Base-by-base conservation (phyloP, 306 rosid genomes). In the Neltuma alba region DNA sequence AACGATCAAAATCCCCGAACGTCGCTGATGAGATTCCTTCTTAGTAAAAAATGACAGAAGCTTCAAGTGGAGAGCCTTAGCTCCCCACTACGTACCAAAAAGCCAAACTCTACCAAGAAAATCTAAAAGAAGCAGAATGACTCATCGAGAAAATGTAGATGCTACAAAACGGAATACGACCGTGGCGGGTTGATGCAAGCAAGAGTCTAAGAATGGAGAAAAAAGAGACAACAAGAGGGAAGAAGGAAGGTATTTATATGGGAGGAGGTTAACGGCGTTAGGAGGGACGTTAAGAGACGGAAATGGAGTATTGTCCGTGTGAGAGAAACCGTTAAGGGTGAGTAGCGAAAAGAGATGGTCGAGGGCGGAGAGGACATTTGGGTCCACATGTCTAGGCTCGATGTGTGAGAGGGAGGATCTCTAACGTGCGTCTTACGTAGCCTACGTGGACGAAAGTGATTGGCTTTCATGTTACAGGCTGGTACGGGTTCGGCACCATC, bases 381-480 rank as follows among this genome's bases (percentile, higher is more conserved):
- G 97, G 83, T 45, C 97, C 92, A 83, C 85, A 80, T 93, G 98
- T 89, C 77, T 70, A 76, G 72, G 86, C 27, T 83, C 23, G 84
- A 80, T 87, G 88, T 57, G 76, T 70, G 28, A 41, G 58, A 27
- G 54, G 62, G 40, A 20, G 78, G 42, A 75, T 36, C 70, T 81
- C 81, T 85, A 77, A 76, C 77, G 81, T 86, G 81, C 36, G 68
- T 48, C 31, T 9, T 27, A 48, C 76, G 68, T 13, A 58, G 42
- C 11, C 23, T 66, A 83, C 90, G 87, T 92, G 91, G 80, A 69
- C 1, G 0, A 0, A 2, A 72, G 0, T 77, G 0, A 47, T 85
- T 91, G 81, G 87, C 0, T n/a, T 2, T 1, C 1, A 27, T 41
- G 55, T 48, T 7, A 55, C 7, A 21, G 14, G 30, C 54, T 55